Percentiles rank a stretch among this genome's conserved stretches.
Evolutionary conservation across 257 asterid genomes (phyloP).

Genomic region (Fraxinus excelsior): DNA sequence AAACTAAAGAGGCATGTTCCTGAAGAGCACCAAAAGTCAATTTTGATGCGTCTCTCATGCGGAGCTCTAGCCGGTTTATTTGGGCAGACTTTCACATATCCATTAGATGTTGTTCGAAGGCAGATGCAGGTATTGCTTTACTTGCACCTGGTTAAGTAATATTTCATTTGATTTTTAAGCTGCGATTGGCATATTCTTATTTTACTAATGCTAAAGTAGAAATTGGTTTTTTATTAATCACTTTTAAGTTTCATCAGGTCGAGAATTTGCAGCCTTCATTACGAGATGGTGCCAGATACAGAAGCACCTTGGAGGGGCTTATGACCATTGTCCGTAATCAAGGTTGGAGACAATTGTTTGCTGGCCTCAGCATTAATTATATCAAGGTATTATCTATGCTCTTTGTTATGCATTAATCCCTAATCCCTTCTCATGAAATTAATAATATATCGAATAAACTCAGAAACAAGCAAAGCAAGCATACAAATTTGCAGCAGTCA

Average conservation of each 20-base stretch:
- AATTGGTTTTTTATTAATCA: not conserved
- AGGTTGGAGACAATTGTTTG: slow-evolving; percentile 88
- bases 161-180: not conserved
- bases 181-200: not conserved
- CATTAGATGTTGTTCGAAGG: slow-evolving; percentile 91
- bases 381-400: slow-evolving; percentile 59
- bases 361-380: slow-evolving; percentile 94
- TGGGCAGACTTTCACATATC: slow-evolving; percentile 95
- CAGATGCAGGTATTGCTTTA: slow-evolving; percentile 87
- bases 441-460: not conserved
- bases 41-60: slow-evolving; percentile 77
- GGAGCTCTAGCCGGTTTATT: slow-evolving; percentile 97
- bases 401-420: not conserved
- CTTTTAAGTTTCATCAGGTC: slow-evolving; percentile 52
- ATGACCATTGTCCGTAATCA: slow-evolving; percentile 58
- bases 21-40: slow-evolving; percentile 79
- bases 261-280: slow-evolving; percentile 68
- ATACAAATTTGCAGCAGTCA: not conserved
- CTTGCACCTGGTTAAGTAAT: not conserved
- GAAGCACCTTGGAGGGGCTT: slow-evolving; percentile 78
- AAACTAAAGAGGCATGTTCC: slow-evolving; percentile 82
- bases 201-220: not conserved
- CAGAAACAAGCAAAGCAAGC: too few species aligned
- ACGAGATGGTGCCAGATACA: slow-evolving; percentile 47
- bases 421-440: not conserved